Percentiles rank a stretch among this genome's conserved stretches.
phyloP scores from a whole-genome alignment of 2,329 filamentous ascomycete genomes.

The Fusarium udum region DNA sequence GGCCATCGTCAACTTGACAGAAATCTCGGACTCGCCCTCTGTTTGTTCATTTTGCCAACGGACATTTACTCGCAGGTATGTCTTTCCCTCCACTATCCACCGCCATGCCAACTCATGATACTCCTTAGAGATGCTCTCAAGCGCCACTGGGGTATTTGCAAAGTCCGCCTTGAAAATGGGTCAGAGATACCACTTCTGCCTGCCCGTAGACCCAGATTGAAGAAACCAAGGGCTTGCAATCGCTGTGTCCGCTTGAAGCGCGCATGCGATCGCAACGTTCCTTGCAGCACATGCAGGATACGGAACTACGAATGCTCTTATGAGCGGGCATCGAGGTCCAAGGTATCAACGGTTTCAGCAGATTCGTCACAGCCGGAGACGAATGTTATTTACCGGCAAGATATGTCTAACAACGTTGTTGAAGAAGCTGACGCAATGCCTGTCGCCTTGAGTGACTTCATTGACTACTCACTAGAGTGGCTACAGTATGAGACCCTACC shows the following conservation, averaged over 20 bases:
- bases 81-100: too few relatives aligned
- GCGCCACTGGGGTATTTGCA: not conserved
- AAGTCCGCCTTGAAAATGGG: not conserved
- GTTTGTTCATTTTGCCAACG: not conserved
- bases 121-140: not conserved
- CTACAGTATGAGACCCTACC: not conserved
- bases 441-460: not conserved
- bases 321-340: not conserved
- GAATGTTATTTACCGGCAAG: not conserved
- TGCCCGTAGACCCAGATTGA: not conserved
- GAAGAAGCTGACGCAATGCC: not conserved
- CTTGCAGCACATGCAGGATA: not conserved
- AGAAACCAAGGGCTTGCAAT: not conserved
- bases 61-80: not conserved
- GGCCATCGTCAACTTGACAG: not conserved
- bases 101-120: too few relatives aligned
- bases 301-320: not conserved
- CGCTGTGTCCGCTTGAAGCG: not conserved
- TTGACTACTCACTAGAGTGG: not conserved
- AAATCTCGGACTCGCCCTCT: not conserved
- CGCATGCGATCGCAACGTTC: not conserved
- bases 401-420: accelerated
- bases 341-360: not conserved
- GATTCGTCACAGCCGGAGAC: not conserved
- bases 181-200: not conserved